A percentile compares a stretch with the other conserved stretches of the same genome.
These are phyloP conservation scores for Elongisporangium anandrum DNA, from an alignment of 352 stramenopile species.

Conservation along the genomic window DNA sequence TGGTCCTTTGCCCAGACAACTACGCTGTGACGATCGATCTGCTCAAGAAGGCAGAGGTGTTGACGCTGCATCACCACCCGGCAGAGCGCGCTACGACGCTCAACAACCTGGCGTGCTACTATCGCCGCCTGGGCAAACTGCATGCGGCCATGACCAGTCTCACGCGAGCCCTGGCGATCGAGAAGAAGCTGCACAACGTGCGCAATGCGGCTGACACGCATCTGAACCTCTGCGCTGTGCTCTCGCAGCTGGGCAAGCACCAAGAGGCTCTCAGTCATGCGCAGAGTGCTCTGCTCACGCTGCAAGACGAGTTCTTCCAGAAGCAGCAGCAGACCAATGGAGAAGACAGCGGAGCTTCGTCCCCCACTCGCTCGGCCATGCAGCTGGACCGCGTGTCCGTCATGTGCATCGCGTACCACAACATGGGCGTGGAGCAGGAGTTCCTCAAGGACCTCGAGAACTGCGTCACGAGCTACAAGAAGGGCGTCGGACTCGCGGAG, in stretches of 20 bases:
- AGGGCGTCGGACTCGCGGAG: slow-evolving; percentile 87
- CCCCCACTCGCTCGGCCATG: not conserved
- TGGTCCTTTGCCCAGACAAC: slow-evolving; percentile 44
- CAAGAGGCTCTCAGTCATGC: slow-evolving; percentile 81
- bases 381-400: slow-evolving; percentile 86
- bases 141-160: slow-evolving; percentile 90
- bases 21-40: slow-evolving; percentile 89
- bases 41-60: slow-evolving; percentile 91
- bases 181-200: slow-evolving; percentile 65
- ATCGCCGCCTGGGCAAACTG: slow-evolving; percentile 83
- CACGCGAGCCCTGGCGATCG: slow-evolving; percentile 87
- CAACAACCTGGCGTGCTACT: slow-evolving; percentile 95
- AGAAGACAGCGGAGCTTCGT: not conserved
- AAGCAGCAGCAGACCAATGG: slow-evolving; percentile 7
- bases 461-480: slow-evolving; percentile 87
- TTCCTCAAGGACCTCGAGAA: slow-evolving; percentile 89
- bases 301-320: slow-evolving; percentile 87
- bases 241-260: slow-evolving; percentile 88
- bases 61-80: slow-evolving; percentile 78
- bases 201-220: slow-evolving; percentile 90
- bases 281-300: slow-evolving; percentile 80
- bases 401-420: slow-evolving; percentile 94
- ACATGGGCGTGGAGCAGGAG: slow-evolving; percentile 93
- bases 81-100: slow-evolving; percentile 85
- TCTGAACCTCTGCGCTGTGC: slow-evolving; percentile 91